Conservation (phyloP, 805 yeast species). For the Candida easanensis region DNA sequence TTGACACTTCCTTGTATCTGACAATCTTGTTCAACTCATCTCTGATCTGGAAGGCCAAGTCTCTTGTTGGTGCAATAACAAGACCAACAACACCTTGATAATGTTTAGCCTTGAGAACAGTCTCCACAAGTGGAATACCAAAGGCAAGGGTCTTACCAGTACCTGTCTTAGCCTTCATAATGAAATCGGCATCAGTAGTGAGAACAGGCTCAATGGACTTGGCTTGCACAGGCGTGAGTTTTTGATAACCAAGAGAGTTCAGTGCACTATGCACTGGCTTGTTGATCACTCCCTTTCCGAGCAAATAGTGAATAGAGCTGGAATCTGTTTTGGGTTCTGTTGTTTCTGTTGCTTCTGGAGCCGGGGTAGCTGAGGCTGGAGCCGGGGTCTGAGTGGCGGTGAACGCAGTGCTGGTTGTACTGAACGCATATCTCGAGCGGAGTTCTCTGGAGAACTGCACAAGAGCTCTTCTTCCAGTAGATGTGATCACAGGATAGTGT, state of each 20-base stretch:
- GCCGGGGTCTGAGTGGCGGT: neutral
- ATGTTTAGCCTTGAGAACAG: slow-evolving; percentile 36
- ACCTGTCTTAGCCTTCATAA: slow-evolving; percentile 91
- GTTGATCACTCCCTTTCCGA: slow-evolving; percentile 30
- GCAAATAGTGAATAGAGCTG: slow-evolving; percentile 23
- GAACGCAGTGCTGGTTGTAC: slow-evolving; percentile 3
- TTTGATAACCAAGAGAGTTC: slow-evolving; percentile 41
- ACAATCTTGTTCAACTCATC: slow-evolving; percentile 55
- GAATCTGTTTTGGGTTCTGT: slow-evolving; percentile 6
- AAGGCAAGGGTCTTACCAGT: slow-evolving; percentile 94
- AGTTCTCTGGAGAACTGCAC: slow-evolving; percentile 10
- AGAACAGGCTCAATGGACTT: slow-evolving; percentile 58
- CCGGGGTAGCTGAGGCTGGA: neutral
- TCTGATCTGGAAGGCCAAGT: slow-evolving; percentile 80
- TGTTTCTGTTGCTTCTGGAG: slow-evolving; percentile 1
- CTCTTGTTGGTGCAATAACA: slow-evolving; percentile 87
- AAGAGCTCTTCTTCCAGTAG: slow-evolving; percentile 8
- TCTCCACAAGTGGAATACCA: slow-evolving; percentile 74
- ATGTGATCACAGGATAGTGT: slow-evolving; percentile 1
- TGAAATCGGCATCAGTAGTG: slow-evolving; percentile 55
- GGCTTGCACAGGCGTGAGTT: slow-evolving; percentile 69
- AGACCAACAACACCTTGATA: slow-evolving; percentile 51
- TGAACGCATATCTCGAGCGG: slow-evolving; percentile 6
- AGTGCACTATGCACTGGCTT: slow-evolving; percentile 34
- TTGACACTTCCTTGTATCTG: slow-evolving; percentile 24